Evolutionary conservation across 108 stramenopile genomes (phyloP).

Genomic region (Bacterosira constricta): DNA sequence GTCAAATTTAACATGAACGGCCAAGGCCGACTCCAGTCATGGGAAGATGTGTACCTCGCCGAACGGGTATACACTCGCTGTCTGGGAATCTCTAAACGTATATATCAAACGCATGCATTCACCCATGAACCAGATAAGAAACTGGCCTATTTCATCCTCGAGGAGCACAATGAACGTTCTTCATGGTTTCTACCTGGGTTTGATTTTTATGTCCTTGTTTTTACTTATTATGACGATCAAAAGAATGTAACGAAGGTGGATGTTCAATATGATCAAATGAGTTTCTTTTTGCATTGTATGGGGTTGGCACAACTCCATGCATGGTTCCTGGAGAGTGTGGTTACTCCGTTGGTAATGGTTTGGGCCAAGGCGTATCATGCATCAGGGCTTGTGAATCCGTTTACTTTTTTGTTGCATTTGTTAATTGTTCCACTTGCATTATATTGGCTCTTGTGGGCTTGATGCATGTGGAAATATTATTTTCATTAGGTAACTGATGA

Average conservation of each 20-base stretch:
- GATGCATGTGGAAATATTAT: not conserved
- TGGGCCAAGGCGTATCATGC: constrained; percentile 33
- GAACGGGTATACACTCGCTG: constrained; percentile 43
- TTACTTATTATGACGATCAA: constrained; percentile 42
- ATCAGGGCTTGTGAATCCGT: constrained; percentile 41
- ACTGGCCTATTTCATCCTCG: constrained; percentile 48
- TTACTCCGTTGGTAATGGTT: constrained; percentile 32
- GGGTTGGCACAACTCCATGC: constrained; percentile 38
- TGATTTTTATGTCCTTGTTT: constrained; percentile 44
- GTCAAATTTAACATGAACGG: constrained; percentile 51
- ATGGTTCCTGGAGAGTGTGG: constrained; percentile 32
- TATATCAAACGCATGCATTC: constrained; percentile 48
- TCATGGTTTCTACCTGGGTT: constrained; percentile 37
- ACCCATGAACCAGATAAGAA: constrained; percentile 43
- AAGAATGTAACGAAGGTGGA: constrained; percentile 46
- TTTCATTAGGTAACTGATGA: not conserved
- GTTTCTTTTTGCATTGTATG: constrained; percentile 51
- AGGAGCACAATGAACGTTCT: constrained; percentile 42
- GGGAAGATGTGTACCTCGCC: constrained; percentile 48
- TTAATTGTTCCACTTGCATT: constrained; percentile 27
- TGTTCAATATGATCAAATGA: constrained; percentile 51
- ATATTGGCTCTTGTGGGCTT: not conserved
- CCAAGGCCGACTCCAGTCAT: constrained; percentile 22
- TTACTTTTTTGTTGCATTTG: constrained; percentile 45
- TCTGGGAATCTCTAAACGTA: constrained; percentile 46